Base-by-base conservation (phyloP, 345 rosid species). In the Populus deltoides region DNA sequence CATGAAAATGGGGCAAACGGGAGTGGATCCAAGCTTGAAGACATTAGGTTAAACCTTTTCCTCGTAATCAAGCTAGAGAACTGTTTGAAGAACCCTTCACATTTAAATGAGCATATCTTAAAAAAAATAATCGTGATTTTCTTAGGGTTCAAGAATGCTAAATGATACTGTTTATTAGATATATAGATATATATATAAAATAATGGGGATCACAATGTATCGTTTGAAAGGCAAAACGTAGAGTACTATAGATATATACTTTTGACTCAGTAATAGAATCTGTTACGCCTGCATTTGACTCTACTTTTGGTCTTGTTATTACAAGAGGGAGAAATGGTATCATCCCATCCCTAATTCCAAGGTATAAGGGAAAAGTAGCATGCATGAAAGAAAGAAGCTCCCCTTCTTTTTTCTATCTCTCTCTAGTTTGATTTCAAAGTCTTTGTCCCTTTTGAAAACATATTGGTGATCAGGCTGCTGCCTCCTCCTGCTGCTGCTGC, bases 261-360 rank as follows among this genome's bases (percentile, higher is more conserved):
- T 79, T 79, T 79, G 73, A 66, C 69, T 43, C 20, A 31, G 18
- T n/a, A 12, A 12, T n/a, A 51, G 79, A 66, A 75, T 65, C 59
- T 75, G 57, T 80, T 29, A 39, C 31, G 49, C 51, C 31, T 35
- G 76, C 79, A 80, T 75, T 75, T 75, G 83, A 71, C 79, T 75
- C 75, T 10, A 25, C 66, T 80, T 75, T 70, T 75, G 43, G 33
- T 11, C 12, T 59, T 61, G 41, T 25, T 25, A 63, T 38, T 7
- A 7, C 20, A 51, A 70, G 45, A 38, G 8, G 24, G 75, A 71
- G 38, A 22, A 67, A 20, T 18, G 51, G 71, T 3, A 45, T 51
- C 72, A 67, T n/a, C 69, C 4, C 20, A 45, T 49, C 82, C 51
- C 78, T 45, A 79, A 45, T 79, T 79, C 61, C 77, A 68, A 79